Conservation (phyloP, 1,139 yeast species). For the Yamadazyma trypodendri region DNA sequence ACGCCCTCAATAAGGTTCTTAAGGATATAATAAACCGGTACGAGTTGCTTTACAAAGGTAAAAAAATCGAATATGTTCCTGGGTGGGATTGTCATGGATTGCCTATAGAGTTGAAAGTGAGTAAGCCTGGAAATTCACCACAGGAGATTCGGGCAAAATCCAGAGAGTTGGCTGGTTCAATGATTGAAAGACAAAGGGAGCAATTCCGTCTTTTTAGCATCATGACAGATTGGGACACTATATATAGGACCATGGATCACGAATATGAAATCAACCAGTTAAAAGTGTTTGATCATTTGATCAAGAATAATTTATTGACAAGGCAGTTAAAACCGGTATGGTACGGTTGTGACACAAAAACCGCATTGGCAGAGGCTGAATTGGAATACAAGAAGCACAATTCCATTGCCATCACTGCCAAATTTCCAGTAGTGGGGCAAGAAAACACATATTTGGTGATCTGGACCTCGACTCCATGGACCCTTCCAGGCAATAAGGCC, state of each 20-base stretch:
- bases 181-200: conserved; percentile 61
- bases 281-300: conserved; percentile 62
- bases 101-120: conserved; percentile 89
- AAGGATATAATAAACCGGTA: conserved; percentile 83
- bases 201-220: conserved; percentile 73
- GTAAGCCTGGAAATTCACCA: conserved; percentile 40
- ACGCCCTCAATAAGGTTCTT: conserved; percentile 82
- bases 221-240: conserved; percentile 75
- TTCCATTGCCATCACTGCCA: conserved; percentile 70
- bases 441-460: conserved; percentile 43
- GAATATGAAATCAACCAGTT: conserved; percentile 75
- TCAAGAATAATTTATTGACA: conserved; percentile 65
- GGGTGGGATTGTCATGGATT: conserved; percentile 99
- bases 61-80: conserved; percentile 68
- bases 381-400: conserved; percentile 79
- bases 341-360: conserved; percentile 94
- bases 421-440: conserved; percentile 34
- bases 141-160: conserved; percentile 63
- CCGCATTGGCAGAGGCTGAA: conserved; percentile 97
- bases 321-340: conserved; percentile 92
- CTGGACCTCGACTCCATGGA: conserved; percentile 99
- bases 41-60: conserved; percentile 58
- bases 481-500: conserved; percentile 84
- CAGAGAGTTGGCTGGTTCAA: conserved; percentile 59
- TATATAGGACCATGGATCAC: conserved; percentile 71